A percentile compares a stretch with the other conserved stretches of the same genome.
Evolutionary conservation across 148 eudicot genomes (phyloP).

Genomic region (Silene latifolia): DNA sequence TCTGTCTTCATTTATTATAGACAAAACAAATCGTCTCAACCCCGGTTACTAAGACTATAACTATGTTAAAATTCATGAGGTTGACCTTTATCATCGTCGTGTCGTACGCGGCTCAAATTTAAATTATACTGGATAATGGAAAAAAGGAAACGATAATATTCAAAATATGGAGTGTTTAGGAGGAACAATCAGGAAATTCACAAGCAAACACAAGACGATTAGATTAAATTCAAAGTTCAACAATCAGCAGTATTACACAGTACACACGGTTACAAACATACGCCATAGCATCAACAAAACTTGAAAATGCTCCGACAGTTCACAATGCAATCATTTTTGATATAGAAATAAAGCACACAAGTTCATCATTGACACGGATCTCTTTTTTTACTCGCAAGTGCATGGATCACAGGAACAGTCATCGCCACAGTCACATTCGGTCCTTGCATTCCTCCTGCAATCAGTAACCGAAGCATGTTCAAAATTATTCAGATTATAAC

Average conservation of each 20-base stretch:
- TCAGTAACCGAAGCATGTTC: neutral
- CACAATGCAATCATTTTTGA: conserved; percentile 15
- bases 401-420: conserved; percentile 58
- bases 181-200: too few species aligned
- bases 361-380: neutral
- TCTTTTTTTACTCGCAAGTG: conserved; percentile 20
- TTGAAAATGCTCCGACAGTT: conserved; percentile 16
- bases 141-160: too few species aligned
- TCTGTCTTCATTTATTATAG: too few species aligned
- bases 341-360: neutral
- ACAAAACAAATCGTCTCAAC: too few species aligned
- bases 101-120: too few species aligned
- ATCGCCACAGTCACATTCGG: conserved; percentile 51
- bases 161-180: too few species aligned
- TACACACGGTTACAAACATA: conserved; percentile 17
- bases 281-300: conserved; percentile 18
- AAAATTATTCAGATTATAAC: neutral
- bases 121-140: too few species aligned
- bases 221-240: neutral
- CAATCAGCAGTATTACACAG: neutral
- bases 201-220: too few species aligned
- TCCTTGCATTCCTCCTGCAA: conserved; percentile 28
- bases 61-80: too few species aligned
- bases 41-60: too few species aligned
- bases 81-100: too few species aligned